These are phyloP conservation scores for Ormosia emarginata DNA, from an alignment of 306 rosid species.

Conservation along the genomic window DNA sequence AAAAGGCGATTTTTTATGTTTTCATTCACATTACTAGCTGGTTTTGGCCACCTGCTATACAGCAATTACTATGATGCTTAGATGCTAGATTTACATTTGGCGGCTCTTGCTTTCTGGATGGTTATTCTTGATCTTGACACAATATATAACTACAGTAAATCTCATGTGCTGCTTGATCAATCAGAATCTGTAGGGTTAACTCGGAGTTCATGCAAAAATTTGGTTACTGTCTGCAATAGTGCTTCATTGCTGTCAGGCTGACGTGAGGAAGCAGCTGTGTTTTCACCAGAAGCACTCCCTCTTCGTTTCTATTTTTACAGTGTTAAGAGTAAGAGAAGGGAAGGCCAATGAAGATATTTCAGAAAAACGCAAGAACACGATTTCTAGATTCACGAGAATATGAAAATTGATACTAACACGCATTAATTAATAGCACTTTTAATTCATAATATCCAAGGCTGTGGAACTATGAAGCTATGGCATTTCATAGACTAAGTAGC, in stretches of 20 bases:
- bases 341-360: not conserved
- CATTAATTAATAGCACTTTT: not conserved
- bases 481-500: not conserved
- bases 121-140: not conserved
- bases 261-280: not conserved
- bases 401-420: no score
- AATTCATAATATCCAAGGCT: no score
- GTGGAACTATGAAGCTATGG: not conserved
- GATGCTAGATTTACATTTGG: not conserved
- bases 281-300: not conserved
- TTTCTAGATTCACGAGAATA: not conserved
- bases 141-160: not conserved
- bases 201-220: slow-evolving; percentile 13
- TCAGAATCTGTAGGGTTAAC: not conserved
- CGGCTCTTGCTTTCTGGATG: not conserved
- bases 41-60: not conserved
- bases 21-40: not conserved
- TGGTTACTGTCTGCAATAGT: not conserved
- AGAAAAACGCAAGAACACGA: not conserved
- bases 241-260: not conserved
- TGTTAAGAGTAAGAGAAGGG: not conserved
- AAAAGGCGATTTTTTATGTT: no score
- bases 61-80: no score
- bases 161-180: not conserved
- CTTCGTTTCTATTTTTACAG: not conserved